Evolutionary conservation across 345 rosid species (phyloP).

Genomic region (Raphanus raphanistrum): DNA sequence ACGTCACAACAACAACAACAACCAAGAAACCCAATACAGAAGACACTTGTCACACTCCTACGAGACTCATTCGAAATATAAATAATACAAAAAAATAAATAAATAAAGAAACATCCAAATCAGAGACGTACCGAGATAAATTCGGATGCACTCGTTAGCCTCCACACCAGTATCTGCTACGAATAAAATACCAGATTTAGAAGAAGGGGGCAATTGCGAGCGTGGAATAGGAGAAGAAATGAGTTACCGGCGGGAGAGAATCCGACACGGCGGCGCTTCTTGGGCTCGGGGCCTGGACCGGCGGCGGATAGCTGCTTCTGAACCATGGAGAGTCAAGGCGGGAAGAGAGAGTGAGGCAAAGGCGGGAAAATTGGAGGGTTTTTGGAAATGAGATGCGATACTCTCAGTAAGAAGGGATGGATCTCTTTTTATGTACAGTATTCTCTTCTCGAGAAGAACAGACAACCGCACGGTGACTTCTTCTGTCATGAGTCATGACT

Average conservation of each 20-base stretch:
- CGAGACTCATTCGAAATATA: background rate
- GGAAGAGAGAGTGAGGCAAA: slow-evolving; percentile 45
- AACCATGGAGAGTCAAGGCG: slow-evolving; percentile 56
- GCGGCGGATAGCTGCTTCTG: slow-evolving; percentile 47
- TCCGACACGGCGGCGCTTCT: slow-evolving; percentile 84
- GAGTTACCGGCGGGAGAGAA: slow-evolving; percentile 59
- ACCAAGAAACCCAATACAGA: background rate
- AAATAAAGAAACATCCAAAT: background rate
- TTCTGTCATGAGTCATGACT: background rate
- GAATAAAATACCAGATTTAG: background rate
- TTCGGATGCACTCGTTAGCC: slow-evolving; percentile 74
- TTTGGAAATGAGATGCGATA: slow-evolving; percentile 21
- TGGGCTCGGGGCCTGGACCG: slow-evolving; percentile 58
- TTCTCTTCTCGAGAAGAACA: background rate
- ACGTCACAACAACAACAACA: slow-evolving; percentile 34
- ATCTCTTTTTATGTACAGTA: slow-evolving; percentile 13
- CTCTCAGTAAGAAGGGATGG: slow-evolving; percentile 12
- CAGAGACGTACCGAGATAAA: slow-evolving; percentile 61
- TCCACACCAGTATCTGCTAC: slow-evolving; percentile 79
- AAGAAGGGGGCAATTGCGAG: background rate
- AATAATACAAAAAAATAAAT: background rate
- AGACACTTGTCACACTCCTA: background rate
- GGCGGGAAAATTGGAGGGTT: slow-evolving; percentile 63
- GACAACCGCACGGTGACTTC: slow-evolving; percentile 27
- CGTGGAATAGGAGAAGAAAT: slow-evolving; percentile 13